Evolutionary conservation across 352 stramenopile genomes (phyloP), one percentile per base, ranked within the genome.

Genomic region (Phytopythium delawarense): DNA sequence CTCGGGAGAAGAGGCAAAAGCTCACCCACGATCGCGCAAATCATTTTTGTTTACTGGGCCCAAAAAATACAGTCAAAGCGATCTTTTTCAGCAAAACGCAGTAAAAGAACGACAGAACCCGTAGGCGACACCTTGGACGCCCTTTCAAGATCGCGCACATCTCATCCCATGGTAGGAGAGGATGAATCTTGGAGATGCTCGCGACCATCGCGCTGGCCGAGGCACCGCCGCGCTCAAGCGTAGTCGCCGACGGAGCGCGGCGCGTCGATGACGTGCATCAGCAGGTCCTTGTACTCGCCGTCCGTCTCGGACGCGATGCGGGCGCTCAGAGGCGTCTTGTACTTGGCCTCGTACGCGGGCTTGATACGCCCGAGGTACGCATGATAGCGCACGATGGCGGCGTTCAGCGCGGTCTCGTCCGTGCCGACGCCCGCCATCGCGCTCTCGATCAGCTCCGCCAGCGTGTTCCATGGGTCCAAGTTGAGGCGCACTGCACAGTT

Each of bases 351-450:
- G 62, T 82, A 93, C 28, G 70, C 67, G 20, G 68, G 61, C 51
- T 74, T 71, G 59, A 93, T 72, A 37, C 79, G 64, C n/a, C 59
- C 32, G 48, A 91, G 66, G 64, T 84, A 85, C 57, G 66, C 45
- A 64, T 91, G 78, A 69, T 91, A 93, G 44, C 84, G 82, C 55
- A 93, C 80, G 57, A 91, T 65, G 21, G 81, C 67, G 37, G 78
- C 70, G 50, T 72, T 84, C 12, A 93, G 71, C 51, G 76, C 79
- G 32, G 71, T 79, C 66, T 89, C 75, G 61, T 91, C 82, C 6
- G 84, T 92, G 67, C 84, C 84, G 11, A 87, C 56, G 54, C 82
- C 82, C 15, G 72, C 71, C 84, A 93, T 93, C 28, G 84, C 74
- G 37, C 63, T 65, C 63, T 89, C 76, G 28, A 93, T 68, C 40